Conservation (phyloP, 805 yeast genomes). For the Tanozyma kutaoensis region DNA sequence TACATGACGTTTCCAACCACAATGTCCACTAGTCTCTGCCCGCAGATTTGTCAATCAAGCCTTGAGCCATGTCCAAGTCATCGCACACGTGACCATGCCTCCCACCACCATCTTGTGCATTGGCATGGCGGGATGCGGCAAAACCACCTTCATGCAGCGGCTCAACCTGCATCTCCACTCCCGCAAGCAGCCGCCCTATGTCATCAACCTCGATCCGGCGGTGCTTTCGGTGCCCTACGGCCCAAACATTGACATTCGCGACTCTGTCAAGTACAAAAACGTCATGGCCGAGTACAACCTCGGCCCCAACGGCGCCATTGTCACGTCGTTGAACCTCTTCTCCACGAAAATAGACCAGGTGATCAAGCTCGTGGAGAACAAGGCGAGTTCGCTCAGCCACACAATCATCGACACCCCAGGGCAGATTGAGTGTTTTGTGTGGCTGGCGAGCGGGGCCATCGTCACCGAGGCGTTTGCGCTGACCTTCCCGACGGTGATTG, state of each 20-base stretch:
- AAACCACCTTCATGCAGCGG: constrained; percentile 95
- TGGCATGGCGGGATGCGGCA: constrained; percentile 65
- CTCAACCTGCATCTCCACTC: constrained; percentile 79
- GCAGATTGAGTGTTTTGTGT: constrained; percentile 94
- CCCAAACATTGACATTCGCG: constrained; percentile 90
- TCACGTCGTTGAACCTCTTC: constrained; percentile 83
- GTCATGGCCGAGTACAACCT: constrained; percentile 92
- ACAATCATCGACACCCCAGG: constrained; percentile 96
- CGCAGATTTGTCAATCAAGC: too few species aligned
- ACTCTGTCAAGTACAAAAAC: constrained; percentile 86
- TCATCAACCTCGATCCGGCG: constrained; percentile 92
- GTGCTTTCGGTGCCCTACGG: constrained; percentile 89
- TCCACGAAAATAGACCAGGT: constrained; percentile 96
- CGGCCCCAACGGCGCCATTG: constrained; percentile 98
- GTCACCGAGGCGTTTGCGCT: constrained; percentile 95
- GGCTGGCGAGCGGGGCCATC: constrained; percentile 97
- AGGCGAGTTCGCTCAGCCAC: constrained; percentile 42
- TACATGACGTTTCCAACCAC: too few species aligned
- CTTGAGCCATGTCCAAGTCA: too few species aligned
- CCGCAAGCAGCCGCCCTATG: constrained; percentile 68
- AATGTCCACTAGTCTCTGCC: too few species aligned
- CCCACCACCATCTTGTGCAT: constrained; percentile 19
- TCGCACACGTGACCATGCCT: too few species aligned
- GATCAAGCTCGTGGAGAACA: constrained; percentile 69
- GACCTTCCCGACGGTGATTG: constrained; percentile 88